Percentiles rank a stretch among this genome's conserved stretches.
phyloP scores from a whole-genome alignment of 2,329 filamentous ascomycete species.

The Penicillium palitans region DNA sequence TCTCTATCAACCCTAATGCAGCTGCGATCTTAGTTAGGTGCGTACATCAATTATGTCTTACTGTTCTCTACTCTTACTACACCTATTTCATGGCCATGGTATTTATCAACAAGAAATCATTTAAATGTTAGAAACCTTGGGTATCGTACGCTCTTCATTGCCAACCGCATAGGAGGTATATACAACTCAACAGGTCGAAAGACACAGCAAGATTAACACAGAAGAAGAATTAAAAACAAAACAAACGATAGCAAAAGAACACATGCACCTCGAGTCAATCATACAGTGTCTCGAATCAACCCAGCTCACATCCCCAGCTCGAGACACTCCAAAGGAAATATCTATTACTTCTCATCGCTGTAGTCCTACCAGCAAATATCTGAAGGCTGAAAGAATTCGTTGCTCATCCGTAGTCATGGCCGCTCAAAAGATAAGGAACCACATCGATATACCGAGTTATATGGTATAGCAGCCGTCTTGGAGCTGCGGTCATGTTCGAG shows the following conservation, averaged over 20 bases:
- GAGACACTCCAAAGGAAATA: conserved; percentile 11
- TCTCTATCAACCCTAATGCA: not conserved
- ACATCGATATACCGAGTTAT: conserved; percentile 13
- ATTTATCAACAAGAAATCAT: not conserved
- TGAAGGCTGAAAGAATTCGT: conserved; percentile 19
- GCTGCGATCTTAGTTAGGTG: not conserved
- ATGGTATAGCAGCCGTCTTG: conserved; percentile 8
- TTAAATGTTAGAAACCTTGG: conserved; percentile 29
- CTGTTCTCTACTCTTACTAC: not conserved
- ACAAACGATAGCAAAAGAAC: conserved; percentile 21
- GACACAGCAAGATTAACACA: conserved; percentile 26
- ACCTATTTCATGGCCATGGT: not conserved
- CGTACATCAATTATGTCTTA: not conserved
- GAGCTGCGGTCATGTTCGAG: conserved; percentile 1
- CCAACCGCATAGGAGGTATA: conserved; percentile 40
- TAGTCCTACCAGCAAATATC: conserved; percentile 15
- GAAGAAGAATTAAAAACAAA: conserved; percentile 28
- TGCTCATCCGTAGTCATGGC: conserved; percentile 15
- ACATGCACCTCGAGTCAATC: conserved; percentile 11
- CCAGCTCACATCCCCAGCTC: conserved; percentile 13
- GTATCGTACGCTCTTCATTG: conserved; percentile 44
- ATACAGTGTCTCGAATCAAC: conserved; percentile 11
- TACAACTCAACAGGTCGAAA: conserved; percentile 35
- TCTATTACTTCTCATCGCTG: conserved; percentile 19
- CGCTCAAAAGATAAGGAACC: conserved; percentile 5